These are phyloP conservation scores for Hyaloscypha hepaticicola DNA, from an alignment of 495 filamentous ascomycete species.

Conservation along the genomic window DNA sequence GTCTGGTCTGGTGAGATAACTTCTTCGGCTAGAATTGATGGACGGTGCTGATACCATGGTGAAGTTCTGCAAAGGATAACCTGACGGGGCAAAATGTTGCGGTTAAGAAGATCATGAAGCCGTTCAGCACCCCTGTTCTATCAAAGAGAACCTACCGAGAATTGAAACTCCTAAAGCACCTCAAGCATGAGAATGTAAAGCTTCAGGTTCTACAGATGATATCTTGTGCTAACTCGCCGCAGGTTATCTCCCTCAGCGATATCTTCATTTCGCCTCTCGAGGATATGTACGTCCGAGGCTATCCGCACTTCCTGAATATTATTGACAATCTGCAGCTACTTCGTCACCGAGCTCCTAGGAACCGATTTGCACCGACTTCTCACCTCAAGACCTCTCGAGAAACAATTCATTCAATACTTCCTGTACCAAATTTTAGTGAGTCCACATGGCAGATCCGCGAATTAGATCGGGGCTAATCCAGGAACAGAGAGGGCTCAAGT, in stretches of 20 bases:
- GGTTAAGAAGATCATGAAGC: conserved; percentile 99
- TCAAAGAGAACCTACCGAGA: conserved; percentile 98
- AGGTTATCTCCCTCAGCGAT: conserved; percentile 98
- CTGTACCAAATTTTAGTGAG: conserved; percentile 95
- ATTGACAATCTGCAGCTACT: conserved; percentile 65
- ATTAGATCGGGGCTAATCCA: conserved; percentile 35
- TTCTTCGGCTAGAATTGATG: background rate
- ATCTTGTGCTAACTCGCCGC: conserved; percentile 23
- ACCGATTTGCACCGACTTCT: conserved; percentile 95
- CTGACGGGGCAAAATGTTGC: conserved; percentile 93
- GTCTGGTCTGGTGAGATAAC: conserved; percentile 77
- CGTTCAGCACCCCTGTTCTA: conserved; percentile 95
- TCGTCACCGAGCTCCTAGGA: conserved; percentile 95
- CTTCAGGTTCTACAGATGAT: background rate
- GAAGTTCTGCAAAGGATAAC: conserved; percentile 93
- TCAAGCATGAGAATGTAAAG: conserved; percentile 93
- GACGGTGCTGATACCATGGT: conserved; percentile 13
- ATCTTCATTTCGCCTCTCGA: conserved; percentile 99
- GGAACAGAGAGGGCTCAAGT: conserved; percentile 88
- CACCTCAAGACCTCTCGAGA: conserved; percentile 93
- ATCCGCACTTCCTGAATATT: conserved; percentile 4
- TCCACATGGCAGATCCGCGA: conserved; percentile 14
- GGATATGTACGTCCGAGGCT: conserved; percentile 72
- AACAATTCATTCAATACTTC: conserved; percentile 99
- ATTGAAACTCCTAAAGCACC: conserved; percentile 93